Conservation (phyloP, 345 rosid species). For the Rhizophora apiculata region DNA sequence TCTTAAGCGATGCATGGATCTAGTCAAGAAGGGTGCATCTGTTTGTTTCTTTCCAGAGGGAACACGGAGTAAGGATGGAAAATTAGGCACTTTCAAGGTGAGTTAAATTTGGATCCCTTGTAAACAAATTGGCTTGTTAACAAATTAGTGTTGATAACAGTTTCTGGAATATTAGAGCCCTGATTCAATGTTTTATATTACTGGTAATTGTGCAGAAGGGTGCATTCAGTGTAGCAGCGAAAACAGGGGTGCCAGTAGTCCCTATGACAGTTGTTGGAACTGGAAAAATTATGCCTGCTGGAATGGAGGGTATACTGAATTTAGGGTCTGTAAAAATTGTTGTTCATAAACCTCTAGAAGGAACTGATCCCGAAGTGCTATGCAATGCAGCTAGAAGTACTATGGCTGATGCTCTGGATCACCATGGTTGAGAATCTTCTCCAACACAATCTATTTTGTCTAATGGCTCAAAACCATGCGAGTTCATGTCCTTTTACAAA, state of each 20-base stretch:
- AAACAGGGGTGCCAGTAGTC: constrained; percentile 72
- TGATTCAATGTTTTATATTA: constrained; percentile 16
- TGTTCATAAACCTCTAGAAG: constrained; percentile 69
- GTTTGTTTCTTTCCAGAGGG: constrained; percentile 94
- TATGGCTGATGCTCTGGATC: constrained; percentile 48
- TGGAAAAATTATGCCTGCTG: constrained; percentile 90
- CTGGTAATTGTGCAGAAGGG: constrained; percentile 61
- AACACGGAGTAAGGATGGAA: constrained; percentile 87
- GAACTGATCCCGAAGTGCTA: constrained; percentile 54
- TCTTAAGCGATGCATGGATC: constrained; percentile 77
- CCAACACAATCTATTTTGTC: too few relatives aligned
- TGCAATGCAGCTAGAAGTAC: constrained; percentile 62
- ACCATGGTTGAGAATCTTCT: constrained; percentile 22
- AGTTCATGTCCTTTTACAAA: too few relatives aligned
- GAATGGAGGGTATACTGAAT: constrained; percentile 70
- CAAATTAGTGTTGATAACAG: too few relatives aligned
- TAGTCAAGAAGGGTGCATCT: constrained; percentile 73
- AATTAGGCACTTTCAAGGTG: constrained; percentile 84
- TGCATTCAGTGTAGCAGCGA: constrained; percentile 83
- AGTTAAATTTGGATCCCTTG: constrained; percentile 8
- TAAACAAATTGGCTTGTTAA: neutral
- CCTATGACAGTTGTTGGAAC: constrained; percentile 87
- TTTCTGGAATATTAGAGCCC: neutral
- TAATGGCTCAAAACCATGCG: too few relatives aligned
- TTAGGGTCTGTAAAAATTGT: constrained; percentile 61